A percentile compares a stretch with the other conserved stretches of the same genome.
These are phyloP conservation scores for Vavraia culicis DNA, from an alignment of 371 early-diverging fungal genomes.

Conservation along the genomic window DNA sequence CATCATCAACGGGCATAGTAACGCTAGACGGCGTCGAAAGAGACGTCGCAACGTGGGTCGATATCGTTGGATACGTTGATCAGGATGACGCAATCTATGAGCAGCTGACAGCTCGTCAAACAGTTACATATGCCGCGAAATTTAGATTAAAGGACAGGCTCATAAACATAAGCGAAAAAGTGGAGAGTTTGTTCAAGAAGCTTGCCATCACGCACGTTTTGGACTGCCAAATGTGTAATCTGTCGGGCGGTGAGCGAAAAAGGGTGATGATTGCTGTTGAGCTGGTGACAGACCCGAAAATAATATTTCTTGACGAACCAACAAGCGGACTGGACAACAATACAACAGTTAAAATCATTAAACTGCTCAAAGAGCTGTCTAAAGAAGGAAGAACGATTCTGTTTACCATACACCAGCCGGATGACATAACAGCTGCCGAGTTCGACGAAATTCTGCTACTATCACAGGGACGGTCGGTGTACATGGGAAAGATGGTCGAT, in stretches of 20 bases:
- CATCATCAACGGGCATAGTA: constrained; percentile 54
- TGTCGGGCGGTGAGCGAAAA: constrained; percentile 59
- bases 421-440: constrained; percentile 15
- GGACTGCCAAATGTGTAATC: constrained; percentile 24
- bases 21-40: constrained; percentile 54
- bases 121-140: constrained; percentile 24
- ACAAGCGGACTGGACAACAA: constrained; percentile 67
- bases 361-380: constrained; percentile 53
- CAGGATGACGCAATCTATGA: constrained; percentile 46
- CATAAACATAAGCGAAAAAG: constrained; percentile 6
- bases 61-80: constrained; percentile 46
- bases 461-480: constrained; percentile 27
- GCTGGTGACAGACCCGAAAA: constrained; percentile 59
- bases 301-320: constrained; percentile 67
- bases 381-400: constrained; percentile 48
- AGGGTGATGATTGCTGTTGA: constrained; percentile 62
- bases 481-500: constrained; percentile 44
- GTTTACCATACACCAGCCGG: constrained; percentile 33
- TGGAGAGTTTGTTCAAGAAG: constrained; percentile 14
- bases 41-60: constrained; percentile 24
- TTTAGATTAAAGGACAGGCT: constrained; percentile 42
- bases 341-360: constrained; percentile 67
- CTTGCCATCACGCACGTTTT: constrained; percentile 11
- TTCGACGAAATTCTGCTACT: constrained; percentile 31
- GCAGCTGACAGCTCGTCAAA: constrained; percentile 36